Evolutionary conservation across 1,284 basidiomycete species (phyloP).

Genomic region (Trichosporon asahii): DNA sequence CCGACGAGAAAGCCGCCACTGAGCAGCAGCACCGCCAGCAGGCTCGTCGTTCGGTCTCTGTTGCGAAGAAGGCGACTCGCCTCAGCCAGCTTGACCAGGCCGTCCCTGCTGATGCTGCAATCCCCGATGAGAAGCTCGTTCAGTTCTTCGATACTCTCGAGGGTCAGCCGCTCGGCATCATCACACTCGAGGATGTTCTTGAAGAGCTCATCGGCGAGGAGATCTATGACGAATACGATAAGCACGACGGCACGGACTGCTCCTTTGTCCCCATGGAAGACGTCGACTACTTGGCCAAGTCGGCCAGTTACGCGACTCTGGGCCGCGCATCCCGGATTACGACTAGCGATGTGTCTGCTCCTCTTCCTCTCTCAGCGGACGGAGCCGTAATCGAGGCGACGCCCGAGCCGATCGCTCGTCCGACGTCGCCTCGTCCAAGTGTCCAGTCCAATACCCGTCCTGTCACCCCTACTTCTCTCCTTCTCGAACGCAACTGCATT

Average conservation of each 20-base stretch:
- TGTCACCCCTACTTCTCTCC: background rate
- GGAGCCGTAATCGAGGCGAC: background rate
- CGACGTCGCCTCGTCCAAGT: background rate
- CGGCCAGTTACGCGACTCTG: background rate
- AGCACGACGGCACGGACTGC: constrained; percentile 21
- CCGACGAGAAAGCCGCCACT: background rate
- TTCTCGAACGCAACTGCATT: background rate
- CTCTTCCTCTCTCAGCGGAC: background rate
- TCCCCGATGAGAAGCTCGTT: constrained; percentile 65
- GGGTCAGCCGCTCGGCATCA: constrained; percentile 81
- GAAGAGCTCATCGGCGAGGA: constrained; percentile 89
- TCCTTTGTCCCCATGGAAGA: background rate
- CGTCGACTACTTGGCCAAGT: background rate
- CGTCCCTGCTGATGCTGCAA: constrained; percentile 76
- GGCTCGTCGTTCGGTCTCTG: background rate
- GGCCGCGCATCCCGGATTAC: background rate
- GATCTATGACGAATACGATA: constrained; percentile 69
- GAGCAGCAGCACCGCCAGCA: background rate
- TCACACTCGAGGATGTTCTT: constrained; percentile 86
- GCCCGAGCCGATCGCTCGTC: too few relatives aligned
- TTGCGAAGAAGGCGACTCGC: constrained; percentile 32
- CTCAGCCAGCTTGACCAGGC: constrained; percentile 63
- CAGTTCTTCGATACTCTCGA: constrained; percentile 69
- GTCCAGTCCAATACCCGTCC: background rate
- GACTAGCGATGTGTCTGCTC: background rate